Evolutionary conservation across 768 basidiomycete genomes (phyloP).

Genomic region (Agaricus sinodeliciosus): DNA sequence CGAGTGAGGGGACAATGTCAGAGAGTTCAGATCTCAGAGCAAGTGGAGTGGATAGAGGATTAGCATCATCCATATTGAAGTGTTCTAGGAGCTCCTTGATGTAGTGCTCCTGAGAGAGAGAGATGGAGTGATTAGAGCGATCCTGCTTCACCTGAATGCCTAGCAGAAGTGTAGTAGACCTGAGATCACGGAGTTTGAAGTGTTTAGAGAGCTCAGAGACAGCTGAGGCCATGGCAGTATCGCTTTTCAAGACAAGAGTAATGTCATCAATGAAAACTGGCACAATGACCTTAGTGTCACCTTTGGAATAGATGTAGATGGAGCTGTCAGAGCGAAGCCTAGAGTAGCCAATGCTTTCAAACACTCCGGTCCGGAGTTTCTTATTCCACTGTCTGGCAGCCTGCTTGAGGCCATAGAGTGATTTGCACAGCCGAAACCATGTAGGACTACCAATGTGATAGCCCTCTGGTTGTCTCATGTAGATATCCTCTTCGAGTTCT

Average conservation of each 20-base stretch:
- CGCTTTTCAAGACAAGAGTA: conserved; percentile 8
- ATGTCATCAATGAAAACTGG: conserved; percentile 27
- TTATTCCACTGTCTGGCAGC: no score
- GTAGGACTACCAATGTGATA: no score
- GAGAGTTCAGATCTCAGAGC: conserved; percentile 8
- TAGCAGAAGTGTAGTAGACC: conserved; percentile 15
- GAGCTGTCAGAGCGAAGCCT: conserved; percentile 17
- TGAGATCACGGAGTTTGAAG: conserved; percentile 14
- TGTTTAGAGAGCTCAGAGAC: conserved; percentile 10
- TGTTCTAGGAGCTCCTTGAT: conserved; percentile 17
- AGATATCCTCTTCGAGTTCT: no score
- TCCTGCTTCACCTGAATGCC: conserved; percentile 18
- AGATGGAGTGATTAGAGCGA: conserved; percentile 12
- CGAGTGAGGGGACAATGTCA: neutral
- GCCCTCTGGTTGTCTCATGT: no score
- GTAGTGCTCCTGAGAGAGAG: conserved; percentile 19
- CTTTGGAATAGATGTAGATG: conserved; percentile 17
- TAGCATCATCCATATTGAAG: conserved; percentile 15
- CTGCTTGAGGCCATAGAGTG: no score
- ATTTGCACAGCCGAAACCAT: no score
- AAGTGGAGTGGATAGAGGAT: conserved; percentile 18
- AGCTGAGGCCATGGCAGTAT: neutral
- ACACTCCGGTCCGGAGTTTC: conserved; percentile 18
- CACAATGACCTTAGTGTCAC: conserved; percentile 16
- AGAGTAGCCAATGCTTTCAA: conserved; percentile 18